These are phyloP conservation scores for Beauveria asiatica DNA, from an alignment of 2,329 filamentous ascomycete species.

Conservation along the genomic window DNA sequence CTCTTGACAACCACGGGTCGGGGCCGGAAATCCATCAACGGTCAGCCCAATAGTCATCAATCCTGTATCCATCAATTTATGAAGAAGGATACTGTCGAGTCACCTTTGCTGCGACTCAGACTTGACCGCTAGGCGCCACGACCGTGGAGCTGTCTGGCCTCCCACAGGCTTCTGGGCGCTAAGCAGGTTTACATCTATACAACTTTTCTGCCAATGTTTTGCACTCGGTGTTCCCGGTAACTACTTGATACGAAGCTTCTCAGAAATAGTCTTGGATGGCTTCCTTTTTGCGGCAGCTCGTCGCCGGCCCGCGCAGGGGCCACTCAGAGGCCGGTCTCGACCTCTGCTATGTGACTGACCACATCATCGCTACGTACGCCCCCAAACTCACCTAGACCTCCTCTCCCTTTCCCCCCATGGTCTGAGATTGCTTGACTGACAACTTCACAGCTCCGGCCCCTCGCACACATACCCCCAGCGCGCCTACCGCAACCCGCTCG, in stretches of 20 bases:
- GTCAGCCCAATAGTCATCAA: too few species aligned
- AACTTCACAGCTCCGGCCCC: slow-evolving; percentile 65
- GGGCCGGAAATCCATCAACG: too few species aligned
- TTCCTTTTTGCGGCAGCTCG: slow-evolving; percentile 79
- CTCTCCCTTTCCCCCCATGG: neutral
- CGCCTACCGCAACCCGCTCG: slow-evolving; percentile 88
- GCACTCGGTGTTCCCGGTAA: too few species aligned
- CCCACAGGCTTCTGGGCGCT: neutral
- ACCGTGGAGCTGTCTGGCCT: neutral
- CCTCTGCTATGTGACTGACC: slow-evolving; percentile 88
- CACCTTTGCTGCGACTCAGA: too few species aligned
- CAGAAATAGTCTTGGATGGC: slow-evolving; percentile 41
- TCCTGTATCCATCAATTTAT: too few species aligned
- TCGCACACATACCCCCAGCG: slow-evolving; percentile 82
- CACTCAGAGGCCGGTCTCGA: slow-evolving; percentile 86
- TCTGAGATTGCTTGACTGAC: slow-evolving; percentile 10
- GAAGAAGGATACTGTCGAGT: too few species aligned
- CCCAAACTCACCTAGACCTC: neutral
- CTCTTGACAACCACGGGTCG: too few species aligned
- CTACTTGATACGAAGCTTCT: neutral
- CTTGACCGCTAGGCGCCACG: too few species aligned
- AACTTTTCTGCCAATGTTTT: neutral
- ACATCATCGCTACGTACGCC: slow-evolving; percentile 55
- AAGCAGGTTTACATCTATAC: neutral
- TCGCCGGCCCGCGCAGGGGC: slow-evolving; percentile 74